Evolutionary conservation across 2,329 filamentous ascomycete species (phyloP), one percentile per base, ranked within the genome.

Genomic region (Stachybotrys chartarum): DNA sequence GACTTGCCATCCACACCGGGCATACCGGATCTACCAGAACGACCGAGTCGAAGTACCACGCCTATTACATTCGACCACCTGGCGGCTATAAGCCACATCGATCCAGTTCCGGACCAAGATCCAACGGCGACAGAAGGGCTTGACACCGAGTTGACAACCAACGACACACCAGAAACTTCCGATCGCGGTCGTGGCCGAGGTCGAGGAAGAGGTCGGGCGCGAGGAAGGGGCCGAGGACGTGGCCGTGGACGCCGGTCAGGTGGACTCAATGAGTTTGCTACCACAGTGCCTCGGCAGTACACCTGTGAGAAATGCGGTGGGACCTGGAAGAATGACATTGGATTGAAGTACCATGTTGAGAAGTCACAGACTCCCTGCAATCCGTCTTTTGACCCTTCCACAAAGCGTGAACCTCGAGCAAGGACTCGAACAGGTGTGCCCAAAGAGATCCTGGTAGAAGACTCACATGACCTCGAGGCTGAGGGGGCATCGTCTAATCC

Each of bases 281-380:
- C 53, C 6, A 51, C 62, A n/a, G 56, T 50, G 39, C 55, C 59
- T 16, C 68, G 69, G 31, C 60, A 68, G 1, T 82, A 70, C 61
- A 70, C 67, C 18, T 85, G 82, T 58, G 74, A 80, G 10, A 79
- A 75, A 48, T 85, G 82, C 56, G 75, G 75, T 10, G 75, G 74
- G 3, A 69, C 66, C 11, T 85, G 81, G 80, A 83, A 83, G 64
- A 84, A 84, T 53, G 72, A 79, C 39, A 70, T 81, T 50, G 82
- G 82, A 0, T 69, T 84, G 16, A 80, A 82, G 52, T 85, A 85
- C 61, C 82, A 85, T 58, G 66, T 78, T 14, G 77, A 76, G 39
- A 84, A 83, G 60, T 79, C 81, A 1, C 72, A 72, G 56, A 78
- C 78, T 4, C 24, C 72, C 14, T 85, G 82, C 62, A 85, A 85